phyloP scores from a whole-genome alignment of 2,329 filamentous ascomycete genomes.

The Colletotrichum lentis region DNA sequence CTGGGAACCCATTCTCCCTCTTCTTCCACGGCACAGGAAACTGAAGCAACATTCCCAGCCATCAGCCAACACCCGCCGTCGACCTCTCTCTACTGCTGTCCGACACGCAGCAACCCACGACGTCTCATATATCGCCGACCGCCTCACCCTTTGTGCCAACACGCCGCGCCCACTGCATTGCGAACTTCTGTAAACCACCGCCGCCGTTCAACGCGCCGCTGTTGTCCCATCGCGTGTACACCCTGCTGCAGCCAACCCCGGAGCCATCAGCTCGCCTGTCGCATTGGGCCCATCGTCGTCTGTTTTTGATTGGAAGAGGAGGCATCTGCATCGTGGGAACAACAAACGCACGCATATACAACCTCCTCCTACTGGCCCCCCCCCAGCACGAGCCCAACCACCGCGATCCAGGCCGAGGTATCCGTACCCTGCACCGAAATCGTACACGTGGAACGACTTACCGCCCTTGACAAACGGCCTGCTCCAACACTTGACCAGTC shows the following conservation, averaged over 20 bases:
- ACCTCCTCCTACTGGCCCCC: slow-evolving; percentile 31
- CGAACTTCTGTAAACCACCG: slow-evolving; percentile 10
- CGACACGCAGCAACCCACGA: slow-evolving; percentile 17
- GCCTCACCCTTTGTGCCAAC: neutral
- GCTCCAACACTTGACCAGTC: slow-evolving; percentile 1
- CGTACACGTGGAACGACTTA: slow-evolving; percentile 38
- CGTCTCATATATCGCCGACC: slow-evolving; percentile 35
- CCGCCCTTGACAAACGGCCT: slow-evolving; percentile 29
- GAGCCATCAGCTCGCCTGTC: slow-evolving; percentile 23
- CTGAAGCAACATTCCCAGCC: slow-evolving; percentile 4
- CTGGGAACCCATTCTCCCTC: slow-evolving; percentile 27
- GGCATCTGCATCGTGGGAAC: slow-evolving; percentile 29
- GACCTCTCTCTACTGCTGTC: slow-evolving; percentile 14
- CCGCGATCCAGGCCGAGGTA: slow-evolving; percentile 30
- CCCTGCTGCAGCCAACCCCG: slow-evolving; percentile 33
- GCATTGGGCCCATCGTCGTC: slow-evolving; percentile 22
- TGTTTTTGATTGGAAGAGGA: slow-evolving; percentile 35
- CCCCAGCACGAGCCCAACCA: slow-evolving; percentile 35
- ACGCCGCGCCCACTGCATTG: slow-evolving; percentile 6
- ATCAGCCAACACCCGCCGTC: slow-evolving; percentile 12
- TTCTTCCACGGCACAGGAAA: neutral
- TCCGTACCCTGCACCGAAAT: slow-evolving; percentile 16
- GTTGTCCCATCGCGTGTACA: slow-evolving; percentile 31
- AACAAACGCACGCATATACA: slow-evolving; percentile 37
- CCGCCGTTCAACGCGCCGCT: slow-evolving; percentile 13